These are phyloP conservation scores for Aspergillus oerlinghausenensis DNA, from an alignment of 2,329 filamentous ascomycete genomes.

Conservation along the genomic window DNA sequence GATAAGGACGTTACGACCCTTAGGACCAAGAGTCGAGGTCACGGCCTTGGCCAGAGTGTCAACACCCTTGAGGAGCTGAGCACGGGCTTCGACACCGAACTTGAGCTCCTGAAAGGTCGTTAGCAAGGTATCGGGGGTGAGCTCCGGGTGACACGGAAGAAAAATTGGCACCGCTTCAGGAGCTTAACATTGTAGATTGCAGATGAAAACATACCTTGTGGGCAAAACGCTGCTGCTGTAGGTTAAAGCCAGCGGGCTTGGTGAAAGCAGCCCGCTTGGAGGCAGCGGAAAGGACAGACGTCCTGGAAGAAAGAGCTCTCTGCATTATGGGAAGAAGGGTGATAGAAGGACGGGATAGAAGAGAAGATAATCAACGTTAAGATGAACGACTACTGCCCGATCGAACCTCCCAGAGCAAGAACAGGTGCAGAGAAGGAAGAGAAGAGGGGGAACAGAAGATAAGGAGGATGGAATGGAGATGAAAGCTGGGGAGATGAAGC, in stretches of 20 bases:
- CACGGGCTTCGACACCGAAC: constrained; percentile 93
- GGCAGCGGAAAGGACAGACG: constrained; percentile 68
- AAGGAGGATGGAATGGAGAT: constrained; percentile 23
- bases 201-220: constrained; percentile 70
- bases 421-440: constrained; percentile 22
- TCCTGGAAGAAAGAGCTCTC: constrained; percentile 82
- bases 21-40: constrained; percentile 91
- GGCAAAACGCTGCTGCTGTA: constrained; percentile 91
- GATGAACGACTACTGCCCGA: constrained; percentile 27
- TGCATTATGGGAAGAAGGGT: constrained; percentile 66
- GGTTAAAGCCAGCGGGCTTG: constrained; percentile 61
- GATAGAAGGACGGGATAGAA: constrained; percentile 21
- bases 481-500: constrained; percentile 34
- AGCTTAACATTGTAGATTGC: constrained; percentile 1
- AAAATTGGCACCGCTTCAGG: constrained; percentile 1
- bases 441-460: constrained; percentile 27
- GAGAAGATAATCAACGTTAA: constrained; percentile 19
- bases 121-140: constrained; percentile 19
- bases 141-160: constrained; percentile 20
- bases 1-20: constrained; percentile 97
- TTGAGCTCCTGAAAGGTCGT: constrained; percentile 72
- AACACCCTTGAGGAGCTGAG: constrained; percentile 83
- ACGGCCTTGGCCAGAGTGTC: constrained; percentile 96
- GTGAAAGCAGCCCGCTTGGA: constrained; percentile 54
- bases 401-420: constrained; percentile 28